Conservation (phyloP, 2,329 filamentous ascomycete genomes). For the Xylariaceae sp. region DNA sequence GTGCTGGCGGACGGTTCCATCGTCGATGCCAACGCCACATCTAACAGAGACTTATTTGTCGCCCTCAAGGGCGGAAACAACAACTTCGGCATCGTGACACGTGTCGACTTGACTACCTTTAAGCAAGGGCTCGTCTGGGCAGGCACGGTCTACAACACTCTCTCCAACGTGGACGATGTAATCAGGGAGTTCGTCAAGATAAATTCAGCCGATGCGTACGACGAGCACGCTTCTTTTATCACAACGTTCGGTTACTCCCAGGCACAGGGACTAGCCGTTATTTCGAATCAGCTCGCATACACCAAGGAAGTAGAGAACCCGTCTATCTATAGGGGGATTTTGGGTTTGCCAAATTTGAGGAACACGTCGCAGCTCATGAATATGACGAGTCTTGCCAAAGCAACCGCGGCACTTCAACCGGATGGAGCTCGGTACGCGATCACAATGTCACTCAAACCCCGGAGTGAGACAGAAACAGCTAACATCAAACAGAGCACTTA, state of each 20-base stretch:
- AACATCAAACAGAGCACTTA: not conserved
- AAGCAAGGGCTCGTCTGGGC: slow-evolving; percentile 15
- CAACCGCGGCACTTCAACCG: slow-evolving; percentile 1
- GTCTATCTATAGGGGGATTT: not conserved
- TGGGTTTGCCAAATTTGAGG: not conserved
- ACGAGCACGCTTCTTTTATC: slow-evolving; percentile 15
- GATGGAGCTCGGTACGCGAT: slow-evolving; percentile 12
- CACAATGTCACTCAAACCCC: not conserved
- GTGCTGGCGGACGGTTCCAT: slow-evolving; percentile 50
- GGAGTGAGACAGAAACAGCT: not conserved
- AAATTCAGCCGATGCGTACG: slow-evolving; percentile 13
- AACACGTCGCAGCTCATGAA: slow-evolving; percentile 3
- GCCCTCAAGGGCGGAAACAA: slow-evolving; percentile 7
- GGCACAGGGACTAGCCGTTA: slow-evolving; percentile 4
- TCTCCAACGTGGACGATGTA: not conserved
- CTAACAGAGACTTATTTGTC: not conserved
- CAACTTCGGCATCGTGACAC: slow-evolving; percentile 22
- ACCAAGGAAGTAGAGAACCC: slow-evolving; percentile 15
- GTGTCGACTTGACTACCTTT: slow-evolving; percentile 12
- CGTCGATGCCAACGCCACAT: slow-evolving; percentile 28
- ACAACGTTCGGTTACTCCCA: slow-evolving; percentile 4
- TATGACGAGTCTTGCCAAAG: slow-evolving; percentile 6
- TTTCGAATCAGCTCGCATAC: slow-evolving; percentile 12
- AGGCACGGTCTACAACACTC: slow-evolving; percentile 4
- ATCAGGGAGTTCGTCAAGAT: slow-evolving; percentile 8